A percentile compares a stretch with the other conserved stretches of the same genome.
Evolutionary conservation across 345 rosid species (phyloP).

Genomic region (Brassica carinata): DNA sequence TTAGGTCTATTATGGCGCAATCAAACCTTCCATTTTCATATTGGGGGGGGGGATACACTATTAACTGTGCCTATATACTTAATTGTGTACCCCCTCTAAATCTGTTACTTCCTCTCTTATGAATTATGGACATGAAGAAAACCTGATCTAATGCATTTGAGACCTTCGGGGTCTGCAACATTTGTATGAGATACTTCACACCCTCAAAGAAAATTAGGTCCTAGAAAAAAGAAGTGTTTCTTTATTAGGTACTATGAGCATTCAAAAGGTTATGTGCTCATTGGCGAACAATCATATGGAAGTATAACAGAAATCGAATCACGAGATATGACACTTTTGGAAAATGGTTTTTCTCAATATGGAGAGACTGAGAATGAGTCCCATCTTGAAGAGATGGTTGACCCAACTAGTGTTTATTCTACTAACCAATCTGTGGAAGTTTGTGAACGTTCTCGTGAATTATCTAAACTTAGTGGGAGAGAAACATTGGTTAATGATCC

Average conservation of each 20-base stretch:
- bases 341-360: not conserved
- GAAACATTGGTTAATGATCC: not conserved
- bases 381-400: not conserved
- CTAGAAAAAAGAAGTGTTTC: not conserved
- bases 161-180: not conserved
- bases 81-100: no score
- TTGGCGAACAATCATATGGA: not conserved
- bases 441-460: not conserved
- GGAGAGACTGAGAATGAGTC: not conserved
- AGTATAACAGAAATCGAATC: not conserved
- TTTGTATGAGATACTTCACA: no score
- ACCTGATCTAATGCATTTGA: not conserved
- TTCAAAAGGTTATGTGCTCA: no score
- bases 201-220: not conserved
- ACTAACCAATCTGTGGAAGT: not conserved
- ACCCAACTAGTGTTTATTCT: not conserved
- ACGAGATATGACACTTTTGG: conserved; percentile 22
- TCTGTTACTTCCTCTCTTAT: not conserved
- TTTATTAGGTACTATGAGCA: no score
- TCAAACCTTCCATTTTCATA: not conserved
- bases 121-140: not conserved
- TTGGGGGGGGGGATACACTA: not conserved
- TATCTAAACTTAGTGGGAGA: not conserved
- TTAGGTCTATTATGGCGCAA: no score
- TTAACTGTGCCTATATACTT: not conserved